Conservation (phyloP, 306 rosid species). For the Vigna trinervia region DNA sequence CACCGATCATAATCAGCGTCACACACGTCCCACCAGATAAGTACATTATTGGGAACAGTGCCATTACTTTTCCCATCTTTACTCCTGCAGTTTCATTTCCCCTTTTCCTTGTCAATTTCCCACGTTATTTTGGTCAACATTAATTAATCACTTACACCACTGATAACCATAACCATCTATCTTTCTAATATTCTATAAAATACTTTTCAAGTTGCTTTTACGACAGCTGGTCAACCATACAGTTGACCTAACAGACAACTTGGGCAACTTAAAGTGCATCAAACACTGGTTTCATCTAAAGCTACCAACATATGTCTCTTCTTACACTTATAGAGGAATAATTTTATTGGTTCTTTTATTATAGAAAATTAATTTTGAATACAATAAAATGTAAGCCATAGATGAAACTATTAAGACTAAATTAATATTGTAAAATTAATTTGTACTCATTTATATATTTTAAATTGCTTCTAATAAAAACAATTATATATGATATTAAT, state of each 20-base stretch:
- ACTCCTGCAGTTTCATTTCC: slow-evolving; percentile 57
- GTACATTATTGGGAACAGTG: slow-evolving; percentile 73
- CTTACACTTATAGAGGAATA: background rate
- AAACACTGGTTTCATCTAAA: background rate
- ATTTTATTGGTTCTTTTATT: background rate
- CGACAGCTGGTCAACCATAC: background rate
- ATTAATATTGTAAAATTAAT: too few species aligned
- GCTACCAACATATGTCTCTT: background rate
- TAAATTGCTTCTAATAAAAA: too few species aligned
- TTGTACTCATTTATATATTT: too few species aligned
- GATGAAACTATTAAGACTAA: background rate
- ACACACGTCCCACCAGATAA: slow-evolving; percentile 85
- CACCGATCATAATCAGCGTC: slow-evolving; percentile 74
- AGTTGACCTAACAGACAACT: background rate
- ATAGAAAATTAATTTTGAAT: background rate
- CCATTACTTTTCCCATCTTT: slow-evolving; percentile 65
- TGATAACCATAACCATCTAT: background rate
- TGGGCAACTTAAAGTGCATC: background rate
- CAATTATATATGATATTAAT: background rate
- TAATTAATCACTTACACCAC: background rate
- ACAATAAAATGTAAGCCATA: background rate
- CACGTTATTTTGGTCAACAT: background rate
- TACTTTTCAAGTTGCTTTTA: background rate
- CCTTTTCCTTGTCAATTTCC: background rate
- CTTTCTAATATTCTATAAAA: too few species aligned